A percentile compares a stretch with the other conserved stretches of the same genome.
Conservation (phyloP, 768 basidiomycete species). For the Tylopilus intermedius region DNA sequence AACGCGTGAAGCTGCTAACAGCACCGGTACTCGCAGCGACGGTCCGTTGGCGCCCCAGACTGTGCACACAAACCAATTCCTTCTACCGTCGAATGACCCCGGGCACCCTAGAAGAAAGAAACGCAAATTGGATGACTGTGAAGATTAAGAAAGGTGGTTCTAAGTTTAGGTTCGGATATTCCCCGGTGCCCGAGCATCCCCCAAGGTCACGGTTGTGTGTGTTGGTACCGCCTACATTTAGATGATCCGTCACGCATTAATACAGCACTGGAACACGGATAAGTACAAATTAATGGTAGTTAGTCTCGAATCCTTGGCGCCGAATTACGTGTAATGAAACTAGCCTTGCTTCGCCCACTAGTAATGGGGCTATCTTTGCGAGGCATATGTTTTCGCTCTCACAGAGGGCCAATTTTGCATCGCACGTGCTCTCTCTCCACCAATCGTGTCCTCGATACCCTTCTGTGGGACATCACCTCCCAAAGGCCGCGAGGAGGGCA, state of each 20-base stretch:
- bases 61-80: neutral
- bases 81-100: neutral
- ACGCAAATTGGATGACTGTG: constrained; percentile 18
- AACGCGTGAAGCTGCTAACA: neutral
- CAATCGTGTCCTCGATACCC: neutral
- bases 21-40: neutral
- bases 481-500: neutral
- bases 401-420: neutral
- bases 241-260: neutral
- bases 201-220: too few relatives aligned
- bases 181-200: neutral
- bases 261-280: neutral
- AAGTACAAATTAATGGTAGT: neutral
- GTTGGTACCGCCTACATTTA: neutral
- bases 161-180: neutral
- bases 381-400: neutral
- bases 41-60: neutral
- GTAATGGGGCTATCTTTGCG: neutral
- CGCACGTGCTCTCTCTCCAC: neutral
- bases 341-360: constrained; percentile 6
- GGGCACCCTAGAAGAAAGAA: constrained; percentile 15
- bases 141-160: neutral
- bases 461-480: constrained; percentile 1
- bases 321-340: neutral
- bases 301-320: neutral